phyloP scores from a whole-genome alignment of 768 basidiomycete genomes.

The Megacollybia marginata region DNA sequence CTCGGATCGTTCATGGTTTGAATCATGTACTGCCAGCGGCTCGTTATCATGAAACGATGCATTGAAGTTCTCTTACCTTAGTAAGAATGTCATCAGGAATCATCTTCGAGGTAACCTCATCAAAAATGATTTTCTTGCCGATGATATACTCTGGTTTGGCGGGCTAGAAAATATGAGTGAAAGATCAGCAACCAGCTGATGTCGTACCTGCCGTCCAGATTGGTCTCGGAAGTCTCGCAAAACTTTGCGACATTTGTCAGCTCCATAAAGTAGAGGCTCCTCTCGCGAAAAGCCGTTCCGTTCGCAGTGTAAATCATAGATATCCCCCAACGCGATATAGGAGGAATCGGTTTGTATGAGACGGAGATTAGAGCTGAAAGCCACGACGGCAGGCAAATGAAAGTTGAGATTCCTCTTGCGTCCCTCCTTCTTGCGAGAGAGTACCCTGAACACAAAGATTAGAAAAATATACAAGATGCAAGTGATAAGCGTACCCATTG shows the following conservation, averaged over 20 bases:
- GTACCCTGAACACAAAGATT: conserved; percentile 41
- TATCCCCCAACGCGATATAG: conserved; percentile 84
- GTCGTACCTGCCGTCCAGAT: conserved; percentile 35
- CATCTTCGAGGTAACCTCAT: conserved; percentile 83
- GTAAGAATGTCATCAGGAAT: conserved; percentile 84
- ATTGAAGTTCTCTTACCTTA: conserved; percentile 44
- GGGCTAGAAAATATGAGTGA: conserved; percentile 28
- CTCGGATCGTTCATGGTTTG: conserved; percentile 75
- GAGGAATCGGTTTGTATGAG: conserved; percentile 89
- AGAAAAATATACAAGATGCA: conserved; percentile 1
- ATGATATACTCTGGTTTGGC: conserved; percentile 59
- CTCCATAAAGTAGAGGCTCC: conserved; percentile 79
- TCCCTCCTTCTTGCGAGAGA: conserved; percentile 84
- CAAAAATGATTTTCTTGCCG: conserved; percentile 77
- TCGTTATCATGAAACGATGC: too few relatives aligned
- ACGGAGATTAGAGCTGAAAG: conserved; percentile 76
- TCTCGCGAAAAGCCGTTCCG: conserved; percentile 71
- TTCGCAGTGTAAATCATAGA: conserved; percentile 87
- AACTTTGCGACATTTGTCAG: conserved; percentile 75
- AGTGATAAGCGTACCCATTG: conserved; percentile 56
- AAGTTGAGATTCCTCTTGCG: conserved; percentile 88
- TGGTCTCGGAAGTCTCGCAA: conserved; percentile 51
- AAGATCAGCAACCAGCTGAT: neutral
- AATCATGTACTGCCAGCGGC: conserved; percentile 70
- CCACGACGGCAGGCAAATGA: conserved; percentile 84